Base-by-base conservation (phyloP, 2,329 filamentous ascomycete species). In the Diaporthe helianthi region DNA sequence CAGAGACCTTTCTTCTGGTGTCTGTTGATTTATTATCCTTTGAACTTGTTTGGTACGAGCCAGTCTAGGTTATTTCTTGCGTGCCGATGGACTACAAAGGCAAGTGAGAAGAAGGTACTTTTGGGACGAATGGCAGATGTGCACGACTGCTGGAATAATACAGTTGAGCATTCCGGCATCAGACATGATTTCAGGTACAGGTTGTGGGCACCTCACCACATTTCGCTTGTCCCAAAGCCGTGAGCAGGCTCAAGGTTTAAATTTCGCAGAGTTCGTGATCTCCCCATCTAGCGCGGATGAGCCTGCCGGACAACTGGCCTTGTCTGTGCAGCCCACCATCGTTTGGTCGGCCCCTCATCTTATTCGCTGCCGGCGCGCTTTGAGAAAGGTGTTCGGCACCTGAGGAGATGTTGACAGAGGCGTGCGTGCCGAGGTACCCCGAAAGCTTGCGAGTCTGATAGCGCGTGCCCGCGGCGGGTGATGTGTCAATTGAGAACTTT, bases 171-270 rank as follows among this genome's bases (percentile, higher is more conserved):
- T 10, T 7, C 31, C 26, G 19, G 58, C n/a, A n/a, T n/a, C n/a
- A 8, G 31, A 12, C 29, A 49, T 36, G n/a, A 7, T 8, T n/a
- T 12, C 44, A n/a, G 29, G n/a, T 36, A 13, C 29, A 29, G 29
- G 29, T 13, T 13, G 36, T 49, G 3, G 8, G 26, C 41, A 26
- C 58, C 33, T 47, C 58, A 47, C n/a, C 7, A 49, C 12, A 36
- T 12, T 12, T 29, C 58, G 58, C 58, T 49, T 44, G 36, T 63
- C 58, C 58, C 58, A 63, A 63, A 49, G 26, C 33, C 24, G 26
- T 41, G 47, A 47, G 58, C 58, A 61, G 33, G 58, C 58, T 63
- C 58, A 63, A 49, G 19, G 44, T 49, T 63, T 44, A 36, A 63
- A 49, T 49, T 13, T 63, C 13, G 44, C 29, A 24, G 44, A 49